Conservation (phyloP, 2,329 filamentous ascomycete genomes). For the Aplosporella prunicola region DNA sequence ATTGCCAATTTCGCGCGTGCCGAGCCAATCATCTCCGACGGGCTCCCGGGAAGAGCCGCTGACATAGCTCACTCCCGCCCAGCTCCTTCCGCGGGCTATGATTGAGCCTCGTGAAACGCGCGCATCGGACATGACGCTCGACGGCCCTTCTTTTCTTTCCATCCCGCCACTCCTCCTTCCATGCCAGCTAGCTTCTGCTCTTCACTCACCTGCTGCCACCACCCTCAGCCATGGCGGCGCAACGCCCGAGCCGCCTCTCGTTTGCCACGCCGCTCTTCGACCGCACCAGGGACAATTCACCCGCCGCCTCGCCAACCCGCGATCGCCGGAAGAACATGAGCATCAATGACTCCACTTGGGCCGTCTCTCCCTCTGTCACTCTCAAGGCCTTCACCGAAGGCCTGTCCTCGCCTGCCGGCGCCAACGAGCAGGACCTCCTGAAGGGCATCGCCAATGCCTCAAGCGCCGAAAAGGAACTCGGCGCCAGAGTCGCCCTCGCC, state of each 20-base stretch:
- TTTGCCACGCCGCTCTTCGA: slow-evolving; percentile 9
- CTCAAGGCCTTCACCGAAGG: slow-evolving; percentile 34
- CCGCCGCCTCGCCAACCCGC: slow-evolving; percentile 10
- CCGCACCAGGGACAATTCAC: slow-evolving; percentile 7
- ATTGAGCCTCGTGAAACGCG: too few species aligned
- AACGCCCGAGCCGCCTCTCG: slow-evolving; percentile 19
- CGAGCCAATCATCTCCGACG: too few species aligned
- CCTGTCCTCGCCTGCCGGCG: slow-evolving; percentile 35
- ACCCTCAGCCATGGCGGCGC: slow-evolving; percentile 23
- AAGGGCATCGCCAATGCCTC: slow-evolving; percentile 55
- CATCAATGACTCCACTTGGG: slow-evolving; percentile 13
- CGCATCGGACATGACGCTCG: too few species aligned
- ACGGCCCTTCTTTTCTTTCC: too few species aligned
- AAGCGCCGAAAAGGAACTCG: slow-evolving; percentile 59
- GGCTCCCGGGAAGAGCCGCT: too few species aligned
- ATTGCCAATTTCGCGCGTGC: too few species aligned
- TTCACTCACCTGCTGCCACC: too few species aligned
- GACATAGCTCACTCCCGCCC: too few species aligned
- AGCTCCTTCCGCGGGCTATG: too few species aligned
- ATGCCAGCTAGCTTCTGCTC: too few species aligned
- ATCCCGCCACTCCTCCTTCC: too few species aligned
- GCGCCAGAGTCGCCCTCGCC: slow-evolving; percentile 58
- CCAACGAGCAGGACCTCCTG: slow-evolving; percentile 31
- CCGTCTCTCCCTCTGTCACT: slow-evolving; percentile 29
- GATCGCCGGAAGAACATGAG: slow-evolving; percentile 8